phyloP scores from a whole-genome alignment of 2,329 filamentous ascomycete genomes.

The Ascocoryne sarcoides region DNA sequence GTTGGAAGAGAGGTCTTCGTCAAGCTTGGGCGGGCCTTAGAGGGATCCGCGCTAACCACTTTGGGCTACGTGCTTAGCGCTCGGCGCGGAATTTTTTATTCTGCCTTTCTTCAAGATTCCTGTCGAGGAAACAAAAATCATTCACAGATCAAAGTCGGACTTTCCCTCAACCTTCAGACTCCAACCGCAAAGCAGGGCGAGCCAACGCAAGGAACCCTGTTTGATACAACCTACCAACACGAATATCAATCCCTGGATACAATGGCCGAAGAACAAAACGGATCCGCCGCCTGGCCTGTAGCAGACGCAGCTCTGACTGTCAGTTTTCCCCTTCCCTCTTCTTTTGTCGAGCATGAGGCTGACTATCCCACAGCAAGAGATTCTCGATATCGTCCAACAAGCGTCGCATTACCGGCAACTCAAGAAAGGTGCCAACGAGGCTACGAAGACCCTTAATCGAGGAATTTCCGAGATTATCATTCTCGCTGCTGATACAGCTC shows the following conservation, averaged over 20 bases:
- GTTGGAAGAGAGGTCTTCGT: constrained; percentile 5
- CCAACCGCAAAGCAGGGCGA: constrained; percentile 39
- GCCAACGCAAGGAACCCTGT: constrained; percentile 55
- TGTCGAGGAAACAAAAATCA: too few relatives aligned
- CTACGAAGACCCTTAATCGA: constrained; percentile 83
- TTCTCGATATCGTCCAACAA: constrained; percentile 31
- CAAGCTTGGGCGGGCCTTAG: constrained; percentile 1
- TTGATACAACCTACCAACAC: constrained; percentile 3
- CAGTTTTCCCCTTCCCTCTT: constrained; percentile 74
- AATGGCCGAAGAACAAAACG: constrained; percentile 30
- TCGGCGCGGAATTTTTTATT: too few relatives aligned
- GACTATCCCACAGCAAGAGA: constrained; percentile 46
- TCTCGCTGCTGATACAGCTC: constrained; percentile 79
- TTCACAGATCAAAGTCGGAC: constrained; percentile 6
- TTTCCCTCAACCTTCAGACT: neutral
- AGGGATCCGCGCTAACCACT: too few relatives aligned
- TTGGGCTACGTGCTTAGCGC: too few relatives aligned
- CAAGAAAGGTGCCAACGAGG: constrained; percentile 84
- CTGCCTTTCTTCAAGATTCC: too few relatives aligned
- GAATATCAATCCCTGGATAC: constrained; percentile 9
- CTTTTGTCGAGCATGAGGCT: constrained; percentile 40
- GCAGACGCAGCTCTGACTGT: constrained; percentile 63
- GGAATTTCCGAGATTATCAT: constrained; percentile 86
- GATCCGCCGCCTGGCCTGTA: constrained; percentile 52
- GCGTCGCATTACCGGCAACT: constrained; percentile 55